A percentile compares a stretch with the other conserved stretches of the same genome.
Evolutionary conservation across 768 basidiomycete species (phyloP).

Genomic region (Trametes meyenii): DNA sequence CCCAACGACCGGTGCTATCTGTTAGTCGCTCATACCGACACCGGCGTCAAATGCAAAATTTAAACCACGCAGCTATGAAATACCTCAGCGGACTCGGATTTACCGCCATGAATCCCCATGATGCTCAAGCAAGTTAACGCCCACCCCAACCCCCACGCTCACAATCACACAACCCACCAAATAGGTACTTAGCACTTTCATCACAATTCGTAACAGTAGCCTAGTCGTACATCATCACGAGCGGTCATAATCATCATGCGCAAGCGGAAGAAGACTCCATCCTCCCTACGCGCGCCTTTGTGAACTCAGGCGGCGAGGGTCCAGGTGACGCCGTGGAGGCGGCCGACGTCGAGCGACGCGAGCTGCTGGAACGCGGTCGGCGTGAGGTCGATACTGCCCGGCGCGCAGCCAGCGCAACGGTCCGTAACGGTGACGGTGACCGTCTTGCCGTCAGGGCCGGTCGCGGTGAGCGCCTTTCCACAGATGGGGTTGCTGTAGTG

Average conservation of each 20-base stretch:
- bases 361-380: conserved; percentile 34
- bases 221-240: conserved; percentile 18
- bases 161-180: too few species aligned
- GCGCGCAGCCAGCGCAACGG: conserved; percentile 35
- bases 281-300: background rate
- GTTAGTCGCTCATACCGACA: too few species aligned
- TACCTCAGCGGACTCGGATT: too few species aligned
- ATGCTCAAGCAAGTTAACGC: too few species aligned
- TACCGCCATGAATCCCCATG: too few species aligned
- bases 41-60: too few species aligned
- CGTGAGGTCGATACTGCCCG: conserved; percentile 30
- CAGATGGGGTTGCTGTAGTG: conserved; percentile 37
- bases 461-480: conserved; percentile 30
- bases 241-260: background rate
- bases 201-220: conserved; percentile 19
- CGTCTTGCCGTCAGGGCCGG: conserved; percentile 29
- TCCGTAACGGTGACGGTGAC: conserved; percentile 36
- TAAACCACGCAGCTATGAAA: too few species aligned
- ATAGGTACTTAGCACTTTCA: background rate
- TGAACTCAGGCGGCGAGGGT: conserved; percentile 13
- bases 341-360: conserved; percentile 28
- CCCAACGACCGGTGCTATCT: too few species aligned
- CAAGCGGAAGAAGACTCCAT: background rate
- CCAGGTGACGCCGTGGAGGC: conserved; percentile 33
- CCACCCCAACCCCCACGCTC: too few species aligned